Evolutionary conservation across 192 early-diverging fungal genomes (phyloP).

Genomic region (Rhizophagus clarus): DNA sequence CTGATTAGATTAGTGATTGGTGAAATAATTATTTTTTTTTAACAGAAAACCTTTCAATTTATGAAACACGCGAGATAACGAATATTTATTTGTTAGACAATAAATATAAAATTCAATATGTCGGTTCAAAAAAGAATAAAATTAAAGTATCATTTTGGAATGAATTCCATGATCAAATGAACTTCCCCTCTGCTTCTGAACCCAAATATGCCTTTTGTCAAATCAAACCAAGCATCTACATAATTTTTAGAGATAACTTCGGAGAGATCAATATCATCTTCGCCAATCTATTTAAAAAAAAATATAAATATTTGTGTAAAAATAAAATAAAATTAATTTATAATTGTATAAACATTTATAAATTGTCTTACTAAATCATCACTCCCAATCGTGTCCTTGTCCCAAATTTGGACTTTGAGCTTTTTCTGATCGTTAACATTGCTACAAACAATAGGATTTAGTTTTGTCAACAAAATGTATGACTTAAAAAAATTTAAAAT

Average conservation of each 20-base stretch:
- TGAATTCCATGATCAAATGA: conserved; percentile 10
- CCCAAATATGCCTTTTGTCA: conserved; percentile 31
- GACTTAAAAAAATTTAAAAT: too few species aligned
- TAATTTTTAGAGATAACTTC: conserved; percentile 7
- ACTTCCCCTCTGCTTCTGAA: conserved; percentile 33
- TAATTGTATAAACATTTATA: neutral
- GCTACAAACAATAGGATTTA: neutral
- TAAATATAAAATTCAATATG: too few species aligned
- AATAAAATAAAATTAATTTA: neutral
- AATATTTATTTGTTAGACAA: too few species aligned
- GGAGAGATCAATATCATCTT: conserved; percentile 28
- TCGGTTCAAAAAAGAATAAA: too few species aligned
- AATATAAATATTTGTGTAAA: neutral
- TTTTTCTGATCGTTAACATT: conserved; percentile 7
- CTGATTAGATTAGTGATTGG: too few species aligned
- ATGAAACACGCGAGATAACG: too few species aligned
- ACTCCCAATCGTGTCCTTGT: conserved; percentile 26
- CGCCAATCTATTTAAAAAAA: conserved; percentile 29
- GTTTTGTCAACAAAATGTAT: neutral
- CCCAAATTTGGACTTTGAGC: conserved; percentile 30
- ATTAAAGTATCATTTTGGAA: too few species aligned
- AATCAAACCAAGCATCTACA: conserved; percentile 30
- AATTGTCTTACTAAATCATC: conserved; percentile 16
- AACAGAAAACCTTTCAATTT: too few species aligned
- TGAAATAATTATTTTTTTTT: too few species aligned